A percentile compares a stretch with the other conserved stretches of the same genome.
Conservation (phyloP, 2,329 filamentous ascomycete genomes). For the Nigrograna mackinnonii region DNA sequence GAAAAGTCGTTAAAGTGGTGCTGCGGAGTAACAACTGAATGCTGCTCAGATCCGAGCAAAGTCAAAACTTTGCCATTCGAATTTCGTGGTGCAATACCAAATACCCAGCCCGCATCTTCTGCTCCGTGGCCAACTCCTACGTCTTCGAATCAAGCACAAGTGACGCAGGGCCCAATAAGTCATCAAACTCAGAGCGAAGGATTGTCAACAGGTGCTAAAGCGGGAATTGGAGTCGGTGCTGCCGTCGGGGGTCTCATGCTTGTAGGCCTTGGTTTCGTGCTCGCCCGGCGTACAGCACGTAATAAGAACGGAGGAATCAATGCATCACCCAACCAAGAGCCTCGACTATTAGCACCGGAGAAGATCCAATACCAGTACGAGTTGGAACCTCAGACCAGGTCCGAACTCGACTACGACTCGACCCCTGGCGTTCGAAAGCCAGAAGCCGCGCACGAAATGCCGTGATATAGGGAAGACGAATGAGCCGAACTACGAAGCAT, state of each 20-base stretch:
- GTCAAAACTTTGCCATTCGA: constrained; percentile 8
- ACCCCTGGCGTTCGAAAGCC: background rate
- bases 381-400: background rate
- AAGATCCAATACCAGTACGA: background rate
- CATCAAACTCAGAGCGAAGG: too few species aligned
- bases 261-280: background rate
- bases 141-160: background rate
- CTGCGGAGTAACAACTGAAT: constrained; percentile 6
- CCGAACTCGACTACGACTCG: background rate
- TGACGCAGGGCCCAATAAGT: background rate
- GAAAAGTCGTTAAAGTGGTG: constrained; percentile 8
- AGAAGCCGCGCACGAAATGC: background rate
- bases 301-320: background rate
- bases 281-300: background rate
- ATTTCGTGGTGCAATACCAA: constrained; percentile 9
- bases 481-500: too few species aligned
- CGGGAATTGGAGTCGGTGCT: constrained; percentile 1
- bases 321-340: too few species aligned
- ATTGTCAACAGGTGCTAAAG: constrained; percentile 1
- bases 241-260: background rate
- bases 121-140: background rate
- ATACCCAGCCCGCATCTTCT: background rate
- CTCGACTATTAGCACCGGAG: too few species aligned
- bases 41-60: constrained; percentile 7
- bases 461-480: background rate